These are phyloP conservation scores for Brassica nigra DNA, from an alignment of 345 rosid species.

Conservation along the genomic window DNA sequence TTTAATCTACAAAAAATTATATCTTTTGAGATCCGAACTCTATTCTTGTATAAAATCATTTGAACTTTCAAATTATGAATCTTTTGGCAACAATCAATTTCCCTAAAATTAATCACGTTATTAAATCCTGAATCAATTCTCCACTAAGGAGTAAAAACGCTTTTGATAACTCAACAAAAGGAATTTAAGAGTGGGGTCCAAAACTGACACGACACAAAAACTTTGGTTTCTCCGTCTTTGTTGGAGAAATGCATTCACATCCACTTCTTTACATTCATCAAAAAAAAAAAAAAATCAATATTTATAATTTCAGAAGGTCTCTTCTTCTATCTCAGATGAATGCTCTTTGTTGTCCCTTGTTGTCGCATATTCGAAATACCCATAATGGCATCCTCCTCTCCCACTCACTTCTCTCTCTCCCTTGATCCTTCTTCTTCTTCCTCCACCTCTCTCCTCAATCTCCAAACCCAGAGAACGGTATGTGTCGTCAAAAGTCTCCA, in stretches of 20 bases:
- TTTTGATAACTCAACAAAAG: not conserved
- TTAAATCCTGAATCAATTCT: not conserved
- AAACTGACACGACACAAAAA: conserved; percentile 35
- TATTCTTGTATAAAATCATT: too few species aligned
- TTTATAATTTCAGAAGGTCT: not conserved
- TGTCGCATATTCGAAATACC: conserved; percentile 31
- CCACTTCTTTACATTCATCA: conserved; percentile 30
- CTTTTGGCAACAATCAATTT: not conserved
- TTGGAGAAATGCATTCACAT: conserved; percentile 47
- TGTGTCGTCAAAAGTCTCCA: conserved; percentile 10
- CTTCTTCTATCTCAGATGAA: conserved; percentile 15
- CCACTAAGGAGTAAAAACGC: not conserved
- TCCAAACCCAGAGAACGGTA: conserved; percentile 22
- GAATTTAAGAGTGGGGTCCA: conserved; percentile 23
- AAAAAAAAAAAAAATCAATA: not conserved
- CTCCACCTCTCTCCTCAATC: conserved; percentile 25
- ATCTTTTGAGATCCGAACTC: too few species aligned
- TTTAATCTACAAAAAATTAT: too few species aligned
- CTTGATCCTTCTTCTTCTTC: conserved; percentile 25
- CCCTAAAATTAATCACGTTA: not conserved
- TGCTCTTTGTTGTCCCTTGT: conserved; percentile 23
- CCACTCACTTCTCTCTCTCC: conserved; percentile 24
- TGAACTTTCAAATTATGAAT: not conserved
- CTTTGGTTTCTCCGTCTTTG: conserved; percentile 70
- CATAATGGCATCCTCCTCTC: conserved; percentile 37